phyloP scores from a whole-genome alignment of 2,329 filamentous ascomycete species.

The Apiospora marii region DNA sequence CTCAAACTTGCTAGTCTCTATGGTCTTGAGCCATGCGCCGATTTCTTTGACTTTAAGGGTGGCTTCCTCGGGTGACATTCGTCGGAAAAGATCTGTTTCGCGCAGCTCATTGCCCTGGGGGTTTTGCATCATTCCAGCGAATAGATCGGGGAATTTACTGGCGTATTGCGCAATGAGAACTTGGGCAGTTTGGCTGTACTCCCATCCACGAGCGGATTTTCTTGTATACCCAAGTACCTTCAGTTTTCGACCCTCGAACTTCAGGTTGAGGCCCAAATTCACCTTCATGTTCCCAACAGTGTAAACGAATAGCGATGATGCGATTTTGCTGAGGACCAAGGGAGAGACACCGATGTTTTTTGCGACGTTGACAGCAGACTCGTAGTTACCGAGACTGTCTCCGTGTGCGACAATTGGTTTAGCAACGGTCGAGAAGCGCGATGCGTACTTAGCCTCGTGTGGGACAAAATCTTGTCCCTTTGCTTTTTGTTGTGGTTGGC shows the following conservation, averaged over 20 bases:
- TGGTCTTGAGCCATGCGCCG: constrained; percentile 87
- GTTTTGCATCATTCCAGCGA: constrained; percentile 85
- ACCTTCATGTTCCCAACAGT: constrained; percentile 80
- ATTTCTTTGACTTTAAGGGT: constrained; percentile 91
- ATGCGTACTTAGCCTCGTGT: constrained; percentile 21
- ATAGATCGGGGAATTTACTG: constrained; percentile 93
- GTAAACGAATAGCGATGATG: constrained; percentile 88
- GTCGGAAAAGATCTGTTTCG: constrained; percentile 82
- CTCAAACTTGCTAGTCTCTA: constrained; percentile 92
- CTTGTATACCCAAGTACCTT: constrained; percentile 97
- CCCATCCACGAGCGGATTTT: constrained; percentile 87
- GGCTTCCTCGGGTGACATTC: constrained; percentile 70
- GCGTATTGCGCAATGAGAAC: constrained; percentile 87
- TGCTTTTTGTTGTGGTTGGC: background rate
- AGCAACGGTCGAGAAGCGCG: constrained; percentile 83
- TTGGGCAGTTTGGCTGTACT: constrained; percentile 88
- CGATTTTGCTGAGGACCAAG: constrained; percentile 92
- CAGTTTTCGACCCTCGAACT: constrained; percentile 93
- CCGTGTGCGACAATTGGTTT: constrained; percentile 74
- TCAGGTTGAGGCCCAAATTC: constrained; percentile 93
- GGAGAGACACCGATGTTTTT: constrained; percentile 83
- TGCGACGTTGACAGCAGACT: constrained; percentile 88
- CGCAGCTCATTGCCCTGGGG: constrained; percentile 84
- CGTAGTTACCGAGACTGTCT: constrained; percentile 77
- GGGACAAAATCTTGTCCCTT: constrained; percentile 20